Base-by-base conservation (phyloP, 495 filamentous ascomycete species). In the Aspergillus biplanus region DNA sequence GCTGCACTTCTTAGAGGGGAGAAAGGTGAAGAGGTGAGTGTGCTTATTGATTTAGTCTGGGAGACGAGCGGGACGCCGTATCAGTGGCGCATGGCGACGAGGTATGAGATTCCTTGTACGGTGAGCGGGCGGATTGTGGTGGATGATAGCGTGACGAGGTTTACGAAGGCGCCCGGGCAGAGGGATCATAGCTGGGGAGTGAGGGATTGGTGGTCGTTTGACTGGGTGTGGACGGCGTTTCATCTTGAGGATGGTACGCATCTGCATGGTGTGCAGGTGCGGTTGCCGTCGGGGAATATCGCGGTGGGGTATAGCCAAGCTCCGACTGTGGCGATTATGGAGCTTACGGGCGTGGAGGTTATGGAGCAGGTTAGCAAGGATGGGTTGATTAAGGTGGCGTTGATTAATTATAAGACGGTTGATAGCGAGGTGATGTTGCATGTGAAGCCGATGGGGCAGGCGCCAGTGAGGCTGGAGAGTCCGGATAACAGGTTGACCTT, bases 191-290 rank as follows among this genome's bases (percentile, higher is more conserved):
- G 32, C 15, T 55, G 52, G 52, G 52, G 52, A 4, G 33, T 37
- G 33, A 31, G 52, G n/a, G 52, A 55, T 33, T 55, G 52, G 52
- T 55, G 52, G 52, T 55, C 52, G 5, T 35, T 55, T 13, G 52
- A 55, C 5, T 55, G 52, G 52, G 33, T 55, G 7, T 55, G 52
- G 52, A 35, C 32, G 5, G 52, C 52, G 0, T 34, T 55, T 21
- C 52, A 55, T 15, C 52, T 55, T 15, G 52, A 55, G 13, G 52
- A 55, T 27, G 52, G 52, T 1, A 55, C 52, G 4, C 32, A 37
- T n/a, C 12, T 55, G 3, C 52, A 55, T 35, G 52, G 52, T 5
- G 52, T 55, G 32, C 32, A 55, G 11, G 52, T 37, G 4, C 52
- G 52, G 12, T 7, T 37, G 18, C 33, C 52, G 13, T n/a, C 52